phyloP scores from a whole-genome alignment of 331 rosid genomes.

The Dryas integrifolia region DNA sequence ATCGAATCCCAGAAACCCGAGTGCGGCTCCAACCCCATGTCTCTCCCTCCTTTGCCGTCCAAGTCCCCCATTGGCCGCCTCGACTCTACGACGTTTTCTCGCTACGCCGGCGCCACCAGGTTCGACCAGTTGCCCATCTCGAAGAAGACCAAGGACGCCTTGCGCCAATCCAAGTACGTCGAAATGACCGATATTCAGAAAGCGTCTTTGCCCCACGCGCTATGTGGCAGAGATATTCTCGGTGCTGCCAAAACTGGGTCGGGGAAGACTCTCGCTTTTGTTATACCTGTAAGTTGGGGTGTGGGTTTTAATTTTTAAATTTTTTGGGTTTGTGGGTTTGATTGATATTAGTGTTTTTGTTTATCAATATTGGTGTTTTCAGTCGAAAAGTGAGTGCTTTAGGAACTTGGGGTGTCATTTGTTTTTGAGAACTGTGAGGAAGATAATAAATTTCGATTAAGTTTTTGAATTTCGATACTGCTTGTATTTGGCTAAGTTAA shows the following conservation, averaged over 20 bases:
- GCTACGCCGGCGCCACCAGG: slow-evolving; percentile 55
- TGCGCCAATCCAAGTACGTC: slow-evolving; percentile 38
- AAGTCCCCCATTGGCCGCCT: slow-evolving; percentile 42
- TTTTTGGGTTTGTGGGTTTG: background rate
- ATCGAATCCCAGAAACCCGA: slow-evolving; percentile 67
- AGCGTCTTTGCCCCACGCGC: slow-evolving; percentile 82
- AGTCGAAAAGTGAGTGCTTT: background rate
- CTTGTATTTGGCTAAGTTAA: background rate
- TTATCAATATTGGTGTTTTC: background rate
- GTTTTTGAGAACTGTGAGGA: background rate
- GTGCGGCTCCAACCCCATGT: slow-evolving; percentile 71
- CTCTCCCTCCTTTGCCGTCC: slow-evolving; percentile 53
- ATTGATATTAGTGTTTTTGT: no score
- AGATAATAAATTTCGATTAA: background rate
- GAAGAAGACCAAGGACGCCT: slow-evolving; percentile 57
- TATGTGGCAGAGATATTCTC: slow-evolving; percentile 75
- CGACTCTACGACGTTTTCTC: slow-evolving; percentile 41
- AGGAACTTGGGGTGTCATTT: background rate
- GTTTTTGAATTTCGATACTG: background rate
- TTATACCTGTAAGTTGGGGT: slow-evolving; percentile 65
- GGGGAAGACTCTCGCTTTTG: slow-evolving; percentile 85
- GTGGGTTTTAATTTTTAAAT: background rate
- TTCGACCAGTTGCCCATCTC: slow-evolving; percentile 72
- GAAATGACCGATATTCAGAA: slow-evolving; percentile 86
- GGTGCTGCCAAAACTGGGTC: slow-evolving; percentile 97